A percentile compares a stretch with the other conserved stretches of the same genome.
phyloP scores from a whole-genome alignment of 78 protist species.

The Diacronema lutheri region DNA sequence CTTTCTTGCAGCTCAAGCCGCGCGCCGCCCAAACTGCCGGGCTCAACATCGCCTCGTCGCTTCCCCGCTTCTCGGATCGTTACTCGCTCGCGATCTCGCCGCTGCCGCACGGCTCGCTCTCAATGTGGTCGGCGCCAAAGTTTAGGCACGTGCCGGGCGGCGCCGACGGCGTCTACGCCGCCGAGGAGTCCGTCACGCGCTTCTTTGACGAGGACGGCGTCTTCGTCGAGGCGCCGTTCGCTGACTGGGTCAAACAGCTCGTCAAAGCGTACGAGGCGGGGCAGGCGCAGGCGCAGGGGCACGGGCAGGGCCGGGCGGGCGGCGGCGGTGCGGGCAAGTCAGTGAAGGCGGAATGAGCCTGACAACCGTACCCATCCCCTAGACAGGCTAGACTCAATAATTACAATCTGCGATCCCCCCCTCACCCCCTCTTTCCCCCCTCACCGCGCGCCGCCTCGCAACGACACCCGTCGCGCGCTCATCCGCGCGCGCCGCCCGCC shows the following conservation, averaged over 20 bases:
- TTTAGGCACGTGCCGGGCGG: neutral
- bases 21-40: neutral
- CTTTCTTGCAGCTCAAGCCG: neutral
- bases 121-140: neutral
- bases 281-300: too few relatives aligned
- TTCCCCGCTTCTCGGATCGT: neutral
- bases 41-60: neutral
- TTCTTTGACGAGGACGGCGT: neutral
- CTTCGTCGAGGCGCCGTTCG: neutral
- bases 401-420: too few relatives aligned
- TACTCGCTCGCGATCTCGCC: conserved; percentile 6
- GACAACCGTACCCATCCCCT: too few relatives aligned
- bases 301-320: too few relatives aligned
- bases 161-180: neutral
- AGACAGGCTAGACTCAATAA: too few relatives aligned
- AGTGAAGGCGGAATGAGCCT: too few relatives aligned
- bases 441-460: too few relatives aligned
- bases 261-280: neutral
- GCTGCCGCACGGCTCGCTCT: neutral
- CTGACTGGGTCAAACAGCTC: neutral
- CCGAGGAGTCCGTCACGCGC: neutral
- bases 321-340: too few relatives aligned
- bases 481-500: too few relatives aligned
- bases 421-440: too few relatives aligned
- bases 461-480: too few relatives aligned